Conservation (phyloP, 2,329 filamentous ascomycete genomes). For the Exophiala xenobiotica region DNA sequence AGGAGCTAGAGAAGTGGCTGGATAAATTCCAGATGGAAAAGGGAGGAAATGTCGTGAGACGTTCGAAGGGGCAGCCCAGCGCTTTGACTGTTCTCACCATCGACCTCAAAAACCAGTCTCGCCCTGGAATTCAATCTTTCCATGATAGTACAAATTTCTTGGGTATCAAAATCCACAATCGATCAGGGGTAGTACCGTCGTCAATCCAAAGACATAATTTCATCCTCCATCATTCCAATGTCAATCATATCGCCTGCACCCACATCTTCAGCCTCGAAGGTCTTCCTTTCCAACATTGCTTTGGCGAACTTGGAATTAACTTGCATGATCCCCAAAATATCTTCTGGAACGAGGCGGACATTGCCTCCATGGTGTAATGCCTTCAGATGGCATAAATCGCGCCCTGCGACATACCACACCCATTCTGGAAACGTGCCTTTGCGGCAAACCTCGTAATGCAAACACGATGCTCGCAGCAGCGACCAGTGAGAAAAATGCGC, state of each 20-base stretch:
- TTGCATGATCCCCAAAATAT: slow-evolving; percentile 18
- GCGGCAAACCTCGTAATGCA: slow-evolving; percentile 31
- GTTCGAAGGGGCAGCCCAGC: not conserved
- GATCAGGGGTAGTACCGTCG: slow-evolving; percentile 15
- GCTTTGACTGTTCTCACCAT: not conserved
- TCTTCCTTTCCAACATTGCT: slow-evolving; percentile 8
- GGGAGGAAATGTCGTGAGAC: not conserved
- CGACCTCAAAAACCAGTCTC: not conserved
- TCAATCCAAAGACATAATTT: too few species aligned
- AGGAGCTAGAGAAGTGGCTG: not conserved
- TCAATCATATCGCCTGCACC: slow-evolving; percentile 14
- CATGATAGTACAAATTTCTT: not conserved
- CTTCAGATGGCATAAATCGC: slow-evolving; percentile 36
- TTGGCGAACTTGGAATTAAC: slow-evolving; percentile 21
- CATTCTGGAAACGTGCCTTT: slow-evolving; percentile 6
- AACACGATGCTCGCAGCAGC: slow-evolving; percentile 40
- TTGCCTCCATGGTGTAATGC: slow-evolving; percentile 12
- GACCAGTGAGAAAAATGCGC: slow-evolving; percentile 28
- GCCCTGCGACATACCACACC: slow-evolving; percentile 23
- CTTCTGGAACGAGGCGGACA: slow-evolving; percentile 1
- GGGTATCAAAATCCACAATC: not conserved
- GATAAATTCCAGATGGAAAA: not conserved
- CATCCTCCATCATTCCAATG: slow-evolving; percentile 7
- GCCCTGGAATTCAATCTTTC: slow-evolving; percentile 5
- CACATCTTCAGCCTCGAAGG: slow-evolving; percentile 7